Evolutionary conservation across 139 green algal genomes (phyloP), one percentile per base, ranked within the genome.

Genomic region (Micractinium sp.): DNA sequence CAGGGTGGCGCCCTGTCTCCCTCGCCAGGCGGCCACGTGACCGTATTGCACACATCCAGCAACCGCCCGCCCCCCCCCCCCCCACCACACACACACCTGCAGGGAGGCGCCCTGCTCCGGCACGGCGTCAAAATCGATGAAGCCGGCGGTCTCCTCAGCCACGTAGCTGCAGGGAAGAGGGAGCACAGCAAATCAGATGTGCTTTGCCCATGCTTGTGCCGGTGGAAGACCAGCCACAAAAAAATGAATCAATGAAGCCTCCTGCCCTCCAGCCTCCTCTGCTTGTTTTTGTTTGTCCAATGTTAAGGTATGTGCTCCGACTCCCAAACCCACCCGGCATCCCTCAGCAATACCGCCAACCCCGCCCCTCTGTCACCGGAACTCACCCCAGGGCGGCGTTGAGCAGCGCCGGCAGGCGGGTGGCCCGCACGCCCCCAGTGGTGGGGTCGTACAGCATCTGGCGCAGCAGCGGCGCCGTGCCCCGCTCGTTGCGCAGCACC

Each of bases 71-170:
- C 47, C 47, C 47, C 47, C 47, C 47, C 47, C 5, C 47, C 47
- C 47, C 23, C 39, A 71, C 12, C 60, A 63, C 1, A 1, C 38
- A 23, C 88, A 7, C 53, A 94, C 94, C 92, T 94, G 89, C 82
- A 94, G 87, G 33, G 77, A 90, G 39, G 95, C 95, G 22, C 95
- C 95, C 60, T 97, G 92, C 16, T 93, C 91, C 35, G 95, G 95
- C 82, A 97, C 89, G 2, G 95, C 91, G 76, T 97, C 95, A 84
- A 97, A 95, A 82, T 97, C 95, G 22, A 97, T 91, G 81, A 97
- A 97, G 39, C 94, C 95, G 18, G 91, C 87, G 0, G 83, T 88
- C 38, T 90, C 74, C 80, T 95, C 92, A 0, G 94, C 93, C 36
- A 96, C 94, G 63, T 96, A 96, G 25, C 95, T 27, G 63, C 20